These are phyloP conservation scores for Gonium pectorale DNA, from an alignment of 139 green algal species.

Conservation along the genomic window DNA sequence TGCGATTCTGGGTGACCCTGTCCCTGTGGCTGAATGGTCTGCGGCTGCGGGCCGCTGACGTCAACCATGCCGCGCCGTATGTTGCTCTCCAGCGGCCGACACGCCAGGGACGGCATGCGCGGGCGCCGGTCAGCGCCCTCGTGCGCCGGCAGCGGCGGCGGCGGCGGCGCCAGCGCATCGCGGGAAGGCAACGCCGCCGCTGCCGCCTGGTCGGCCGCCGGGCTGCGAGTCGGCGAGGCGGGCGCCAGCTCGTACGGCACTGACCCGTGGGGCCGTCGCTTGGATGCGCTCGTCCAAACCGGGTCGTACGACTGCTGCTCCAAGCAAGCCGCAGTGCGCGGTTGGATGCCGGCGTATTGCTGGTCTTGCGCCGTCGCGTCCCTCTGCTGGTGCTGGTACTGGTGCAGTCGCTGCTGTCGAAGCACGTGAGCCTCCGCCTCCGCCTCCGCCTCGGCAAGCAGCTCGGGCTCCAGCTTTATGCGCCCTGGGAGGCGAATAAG, in stretches of 20 bases:
- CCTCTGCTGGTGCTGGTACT: neutral
- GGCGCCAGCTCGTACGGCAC: neutral
- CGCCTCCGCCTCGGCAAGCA: slow-evolving; percentile 20
- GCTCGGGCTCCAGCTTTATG: neutral
- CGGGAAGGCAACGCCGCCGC: neutral
- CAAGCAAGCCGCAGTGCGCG: neutral
- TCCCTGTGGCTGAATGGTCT: too few relatives aligned
- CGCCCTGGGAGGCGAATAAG: slow-evolving; percentile 4
- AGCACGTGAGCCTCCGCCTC: slow-evolving; percentile 9
- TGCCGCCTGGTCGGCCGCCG: neutral
- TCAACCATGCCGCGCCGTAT: too few relatives aligned
- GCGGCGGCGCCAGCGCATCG: neutral
- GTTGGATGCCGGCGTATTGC: too few relatives aligned
- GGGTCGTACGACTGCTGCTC: neutral
- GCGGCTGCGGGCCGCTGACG: too few relatives aligned
- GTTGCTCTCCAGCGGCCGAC: slow-evolving; percentile 5
- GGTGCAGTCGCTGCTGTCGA: neutral
- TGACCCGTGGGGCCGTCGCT: neutral
- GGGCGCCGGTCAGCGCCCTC: neutral
- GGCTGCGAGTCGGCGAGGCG: neutral
- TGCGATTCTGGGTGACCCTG: too few relatives aligned
- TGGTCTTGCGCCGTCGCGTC: neutral
- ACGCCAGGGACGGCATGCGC: neutral
- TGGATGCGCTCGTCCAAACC: slow-evolving; percentile 3
- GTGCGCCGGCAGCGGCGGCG: neutral